Evolutionary conservation across 2,329 filamentous ascomycete species (phyloP).

Genomic region (Fusarium agapanthi): DNA sequence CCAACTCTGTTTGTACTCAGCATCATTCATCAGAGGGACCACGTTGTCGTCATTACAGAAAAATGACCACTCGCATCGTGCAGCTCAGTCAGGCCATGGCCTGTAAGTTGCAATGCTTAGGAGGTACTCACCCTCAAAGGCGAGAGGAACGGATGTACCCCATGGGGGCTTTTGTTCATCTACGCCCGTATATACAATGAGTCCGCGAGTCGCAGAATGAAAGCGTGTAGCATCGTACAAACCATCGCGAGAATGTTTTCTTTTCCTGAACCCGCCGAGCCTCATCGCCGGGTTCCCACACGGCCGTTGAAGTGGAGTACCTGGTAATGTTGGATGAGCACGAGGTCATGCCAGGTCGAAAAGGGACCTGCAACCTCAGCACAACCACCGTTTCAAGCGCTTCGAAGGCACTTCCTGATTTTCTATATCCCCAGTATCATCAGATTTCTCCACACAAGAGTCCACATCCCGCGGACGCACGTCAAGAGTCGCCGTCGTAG

Average conservation of each 20-base stretch:
- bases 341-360: slow-evolving; percentile 16
- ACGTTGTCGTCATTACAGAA: slow-evolving; percentile 17
- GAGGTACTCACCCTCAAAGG: neutral
- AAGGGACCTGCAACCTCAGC: slow-evolving; percentile 33
- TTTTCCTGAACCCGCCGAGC: slow-evolving; percentile 28
- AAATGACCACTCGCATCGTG: slow-evolving; percentile 14
- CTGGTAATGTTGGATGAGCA: slow-evolving; percentile 7
- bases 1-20: neutral
- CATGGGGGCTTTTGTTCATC: slow-evolving; percentile 25
- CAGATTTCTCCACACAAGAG: slow-evolving; percentile 36
- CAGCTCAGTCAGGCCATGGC: slow-evolving; percentile 9
- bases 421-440: slow-evolving; percentile 33
- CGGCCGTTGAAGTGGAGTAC: slow-evolving; percentile 18
- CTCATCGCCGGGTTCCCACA: slow-evolving; percentile 25
- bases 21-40: slow-evolving; percentile 19
- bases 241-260: slow-evolving; percentile 21
- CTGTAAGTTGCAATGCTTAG: slow-evolving; percentile 18
- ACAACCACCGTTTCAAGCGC: slow-evolving; percentile 29
- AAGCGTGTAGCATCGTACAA: slow-evolving; percentile 9
- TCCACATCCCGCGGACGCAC: slow-evolving; percentile 38
- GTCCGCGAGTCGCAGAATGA: neutral
- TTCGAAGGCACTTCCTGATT: slow-evolving; percentile 16
- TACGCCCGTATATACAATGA: slow-evolving; percentile 2
- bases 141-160: neutral
- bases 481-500: slow-evolving; percentile 35